Conservation (phyloP, 2,329 filamentous ascomycete genomes). For the Ceratocystis lukuohia region DNA sequence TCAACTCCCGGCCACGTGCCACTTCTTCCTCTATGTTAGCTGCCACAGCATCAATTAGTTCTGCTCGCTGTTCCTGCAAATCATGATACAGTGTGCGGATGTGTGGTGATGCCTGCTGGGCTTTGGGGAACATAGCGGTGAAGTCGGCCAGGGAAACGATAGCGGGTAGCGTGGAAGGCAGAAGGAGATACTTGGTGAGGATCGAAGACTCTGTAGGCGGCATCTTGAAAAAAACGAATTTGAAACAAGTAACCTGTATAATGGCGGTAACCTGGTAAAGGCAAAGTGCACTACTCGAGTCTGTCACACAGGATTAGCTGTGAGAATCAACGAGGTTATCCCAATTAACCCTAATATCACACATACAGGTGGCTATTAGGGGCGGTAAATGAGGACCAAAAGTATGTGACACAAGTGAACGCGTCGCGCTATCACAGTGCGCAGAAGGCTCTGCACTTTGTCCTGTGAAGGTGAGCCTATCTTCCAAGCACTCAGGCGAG, state of each 20-base stretch:
- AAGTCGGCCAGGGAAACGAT: constrained; percentile 64
- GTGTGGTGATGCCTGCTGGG: constrained; percentile 48
- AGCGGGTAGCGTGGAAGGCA: constrained; percentile 59
- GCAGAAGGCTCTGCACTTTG: background rate
- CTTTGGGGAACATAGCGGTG: constrained; percentile 58
- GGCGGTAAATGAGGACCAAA: constrained; percentile 8
- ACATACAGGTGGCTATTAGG: background rate
- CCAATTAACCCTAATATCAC: constrained; percentile 7
- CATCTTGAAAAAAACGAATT: constrained; percentile 34
- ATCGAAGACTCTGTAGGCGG: constrained; percentile 62
- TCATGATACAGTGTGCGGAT: constrained; percentile 64
- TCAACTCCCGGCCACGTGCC: constrained; percentile 34
- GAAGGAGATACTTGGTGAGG: constrained; percentile 63
- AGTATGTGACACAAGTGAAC: constrained; percentile 6
- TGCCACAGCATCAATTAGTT: constrained; percentile 53
- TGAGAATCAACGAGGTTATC: background rate
- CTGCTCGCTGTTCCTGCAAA: constrained; percentile 59
- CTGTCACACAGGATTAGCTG: background rate
- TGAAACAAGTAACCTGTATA: too few relatives aligned
- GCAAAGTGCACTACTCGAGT: background rate
- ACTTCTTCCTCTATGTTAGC: constrained; percentile 52
- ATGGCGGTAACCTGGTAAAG: background rate
- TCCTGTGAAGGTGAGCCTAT: background rate
- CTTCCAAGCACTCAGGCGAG: too few relatives aligned
- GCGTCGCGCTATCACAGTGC: constrained; percentile 16